Conservation (phyloP, 805 yeast genomes). For the Komagataella ulmi region DNA sequence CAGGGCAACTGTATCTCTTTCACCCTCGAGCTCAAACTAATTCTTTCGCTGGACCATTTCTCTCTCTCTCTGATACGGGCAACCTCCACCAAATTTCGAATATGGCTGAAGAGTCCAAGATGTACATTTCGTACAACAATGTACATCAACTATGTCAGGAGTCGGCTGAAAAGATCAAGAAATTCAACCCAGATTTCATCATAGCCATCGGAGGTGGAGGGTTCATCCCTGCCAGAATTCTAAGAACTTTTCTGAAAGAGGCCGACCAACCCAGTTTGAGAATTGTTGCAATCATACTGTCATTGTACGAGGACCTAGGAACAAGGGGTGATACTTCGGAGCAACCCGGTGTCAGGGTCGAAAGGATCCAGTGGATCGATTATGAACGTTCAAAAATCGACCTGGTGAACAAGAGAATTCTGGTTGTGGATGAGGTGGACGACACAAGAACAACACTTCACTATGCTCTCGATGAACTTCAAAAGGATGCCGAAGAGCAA, state of each 20-base stretch:
- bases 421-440: conserved; percentile 76
- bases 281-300: conserved; percentile 88
- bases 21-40: background rate
- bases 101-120: conserved; percentile 26
- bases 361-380: conserved; percentile 77
- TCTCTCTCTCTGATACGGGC: too few relatives aligned
- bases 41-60: background rate
- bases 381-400: conserved; percentile 49
- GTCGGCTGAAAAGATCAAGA: conserved; percentile 45
- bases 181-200: conserved; percentile 76
- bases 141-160: conserved; percentile 44
- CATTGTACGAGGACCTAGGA: conserved; percentile 76
- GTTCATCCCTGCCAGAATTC: conserved; percentile 91
- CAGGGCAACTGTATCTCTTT: background rate
- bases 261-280: conserved; percentile 82
- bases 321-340: conserved; percentile 46
- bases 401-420: conserved; percentile 54
- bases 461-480: conserved; percentile 62
- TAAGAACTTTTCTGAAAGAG: conserved; percentile 83
- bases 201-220: conserved; percentile 97
- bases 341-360: conserved; percentile 49
- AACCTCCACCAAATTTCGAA: background rate
- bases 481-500: conserved; percentile 57
- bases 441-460: conserved; percentile 79
- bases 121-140: conserved; percentile 71